These are phyloP conservation scores for Epichloe festucae DNA, from an alignment of 2,329 filamentous ascomycete genomes.

Conservation along the genomic window DNA sequence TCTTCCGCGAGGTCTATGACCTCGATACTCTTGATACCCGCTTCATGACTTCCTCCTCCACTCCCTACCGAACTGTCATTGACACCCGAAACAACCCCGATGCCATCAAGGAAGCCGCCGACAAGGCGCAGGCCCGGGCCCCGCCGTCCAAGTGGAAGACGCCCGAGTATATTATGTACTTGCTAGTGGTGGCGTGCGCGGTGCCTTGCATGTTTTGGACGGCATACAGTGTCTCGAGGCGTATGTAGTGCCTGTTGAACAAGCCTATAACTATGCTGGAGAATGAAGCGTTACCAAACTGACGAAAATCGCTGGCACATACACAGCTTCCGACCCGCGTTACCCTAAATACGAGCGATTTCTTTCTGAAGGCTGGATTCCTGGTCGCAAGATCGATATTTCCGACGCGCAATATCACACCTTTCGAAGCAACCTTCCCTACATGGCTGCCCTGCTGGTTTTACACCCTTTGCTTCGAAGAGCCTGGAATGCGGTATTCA, in stretches of 20 bases:
- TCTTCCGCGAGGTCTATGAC: constrained; percentile 44
- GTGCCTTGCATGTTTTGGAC: constrained; percentile 86
- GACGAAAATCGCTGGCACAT: not conserved
- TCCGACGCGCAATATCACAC: constrained; percentile 78
- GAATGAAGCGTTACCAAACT: not conserved
- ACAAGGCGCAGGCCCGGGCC: constrained; percentile 29
- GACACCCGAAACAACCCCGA: constrained; percentile 34
- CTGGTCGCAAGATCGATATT: constrained; percentile 81
- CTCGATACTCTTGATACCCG: constrained; percentile 48
- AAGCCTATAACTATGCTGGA: no score
- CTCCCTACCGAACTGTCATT: constrained; percentile 47
- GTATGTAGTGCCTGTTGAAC: constrained; percentile 31
- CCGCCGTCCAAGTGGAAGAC: constrained; percentile 71
- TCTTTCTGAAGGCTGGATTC: constrained; percentile 78
- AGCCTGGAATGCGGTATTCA: constrained; percentile 48
- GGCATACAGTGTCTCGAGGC: constrained; percentile 72
- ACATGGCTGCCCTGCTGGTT: constrained; percentile 58
- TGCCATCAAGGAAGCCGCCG: constrained; percentile 17
- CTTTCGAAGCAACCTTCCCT: constrained; percentile 78
- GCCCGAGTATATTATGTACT: constrained; percentile 76
- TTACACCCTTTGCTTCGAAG: constrained; percentile 70
- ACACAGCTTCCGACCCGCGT: constrained; percentile 67
- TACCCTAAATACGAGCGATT: constrained; percentile 61
- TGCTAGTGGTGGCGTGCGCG: constrained; percentile 47
- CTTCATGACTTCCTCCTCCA: constrained; percentile 56